phyloP scores from a whole-genome alignment of 2,329 filamentous ascomycete species.

The Fusarium heterosporum region DNA sequence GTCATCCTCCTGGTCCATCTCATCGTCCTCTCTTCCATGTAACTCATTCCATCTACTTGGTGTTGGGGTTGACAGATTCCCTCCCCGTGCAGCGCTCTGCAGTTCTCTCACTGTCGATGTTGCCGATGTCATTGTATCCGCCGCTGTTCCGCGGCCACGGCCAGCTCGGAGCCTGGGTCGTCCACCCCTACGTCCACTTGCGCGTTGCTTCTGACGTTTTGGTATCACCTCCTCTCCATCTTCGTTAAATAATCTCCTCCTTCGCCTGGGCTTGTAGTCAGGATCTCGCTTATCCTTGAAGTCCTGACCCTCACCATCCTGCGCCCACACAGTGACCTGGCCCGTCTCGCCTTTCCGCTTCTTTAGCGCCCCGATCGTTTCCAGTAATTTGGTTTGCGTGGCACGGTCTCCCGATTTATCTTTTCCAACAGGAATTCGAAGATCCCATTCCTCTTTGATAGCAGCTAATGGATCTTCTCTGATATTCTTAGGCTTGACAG shows the following conservation, averaged over 20 bases:
- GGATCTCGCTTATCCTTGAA: conserved; percentile 58
- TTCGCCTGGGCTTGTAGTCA: conserved; percentile 53
- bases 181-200: conserved; percentile 36
- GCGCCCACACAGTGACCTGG: conserved; percentile 70
- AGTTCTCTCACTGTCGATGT: conserved; percentile 29
- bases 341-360: conserved; percentile 72
- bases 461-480: conserved; percentile 52
- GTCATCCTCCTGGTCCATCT: conserved; percentile 46
- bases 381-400: conserved; percentile 69
- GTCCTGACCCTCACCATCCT: conserved; percentile 56
- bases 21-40: conserved; percentile 41
- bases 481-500: conserved; percentile 62
- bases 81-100: conserved; percentile 23
- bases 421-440: conserved; percentile 59
- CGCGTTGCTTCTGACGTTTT: conserved; percentile 33
- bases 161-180: conserved; percentile 39
- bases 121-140: neutral
- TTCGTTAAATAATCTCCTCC: conserved; percentile 44
- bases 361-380: conserved; percentile 74
- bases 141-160: conserved; percentile 21
- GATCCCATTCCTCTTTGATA: conserved; percentile 58
- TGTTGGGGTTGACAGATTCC: conserved; percentile 51
- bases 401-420: conserved; percentile 62
- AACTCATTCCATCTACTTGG: conserved; percentile 53
- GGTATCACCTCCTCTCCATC: conserved; percentile 45